Percentiles rank a stretch among this genome's conserved stretches.
phyloP scores from a whole-genome alignment of 345 rosid genomes.

The Geranium brycei region DNA sequence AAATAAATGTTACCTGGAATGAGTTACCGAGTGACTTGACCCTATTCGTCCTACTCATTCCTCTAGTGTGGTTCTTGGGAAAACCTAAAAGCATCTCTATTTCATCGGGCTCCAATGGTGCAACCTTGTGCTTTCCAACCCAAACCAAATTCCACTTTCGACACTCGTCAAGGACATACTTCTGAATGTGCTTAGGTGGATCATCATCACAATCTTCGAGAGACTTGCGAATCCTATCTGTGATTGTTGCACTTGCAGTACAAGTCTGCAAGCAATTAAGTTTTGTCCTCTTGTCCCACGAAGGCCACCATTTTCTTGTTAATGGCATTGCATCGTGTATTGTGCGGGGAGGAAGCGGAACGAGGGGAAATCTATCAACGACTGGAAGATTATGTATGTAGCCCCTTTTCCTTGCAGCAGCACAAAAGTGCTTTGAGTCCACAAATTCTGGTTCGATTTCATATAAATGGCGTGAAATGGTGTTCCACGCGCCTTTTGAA shows the following conservation, averaged over 20 bases:
- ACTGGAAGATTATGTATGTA: conserved; percentile 79
- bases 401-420: conserved; percentile 85
- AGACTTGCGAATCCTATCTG: conserved; percentile 58
- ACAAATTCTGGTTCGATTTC: conserved; percentile 79
- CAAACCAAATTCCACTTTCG: conserved; percentile 85
- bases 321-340: conserved; percentile 65
- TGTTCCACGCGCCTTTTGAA: conserved; percentile 88
- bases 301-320: conserved; percentile 77
- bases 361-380: conserved; percentile 42
- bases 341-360: conserved; percentile 57
- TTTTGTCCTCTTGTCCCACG: conserved; percentile 68
- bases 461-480: conserved; percentile 50
- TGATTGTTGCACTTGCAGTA: conserved; percentile 48
- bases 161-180: conserved; percentile 50
- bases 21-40: conserved; percentile 88
- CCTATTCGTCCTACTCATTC: conserved; percentile 67
- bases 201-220: conserved; percentile 34
- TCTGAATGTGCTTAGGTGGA: conserved; percentile 42
- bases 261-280: conserved; percentile 72
- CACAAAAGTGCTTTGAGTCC: conserved; percentile 69
- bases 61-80: conserved; percentile 83
- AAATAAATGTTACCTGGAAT: conserved; percentile 42
- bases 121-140: conserved; percentile 82
- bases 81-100: conserved; percentile 82
- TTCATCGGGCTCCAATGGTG: conserved; percentile 85